Conservation (phyloP, 2,329 filamentous ascomycete genomes). For the Ophiocordyceps camponoti-saundersi region DNA sequence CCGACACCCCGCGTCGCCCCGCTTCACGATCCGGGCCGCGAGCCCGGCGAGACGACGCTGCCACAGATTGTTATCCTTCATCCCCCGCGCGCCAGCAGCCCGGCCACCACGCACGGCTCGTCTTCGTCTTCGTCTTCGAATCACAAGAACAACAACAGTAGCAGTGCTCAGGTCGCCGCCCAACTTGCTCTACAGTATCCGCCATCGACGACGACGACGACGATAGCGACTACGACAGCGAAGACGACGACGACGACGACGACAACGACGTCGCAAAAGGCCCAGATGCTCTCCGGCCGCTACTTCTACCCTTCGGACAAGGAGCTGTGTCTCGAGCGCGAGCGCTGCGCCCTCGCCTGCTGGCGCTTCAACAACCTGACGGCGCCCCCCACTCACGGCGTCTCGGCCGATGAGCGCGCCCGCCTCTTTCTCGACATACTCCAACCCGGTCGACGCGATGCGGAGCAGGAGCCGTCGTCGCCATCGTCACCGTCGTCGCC, state of each 20-base stretch:
- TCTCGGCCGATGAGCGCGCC: slow-evolving; percentile 50
- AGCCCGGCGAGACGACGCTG: slow-evolving; percentile 31
- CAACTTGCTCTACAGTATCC: slow-evolving; percentile 40
- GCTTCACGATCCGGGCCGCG: slow-evolving; percentile 39
- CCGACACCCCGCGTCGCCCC: slow-evolving; percentile 34
- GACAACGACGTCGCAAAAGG: slow-evolving; percentile 50
- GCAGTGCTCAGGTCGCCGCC: slow-evolving; percentile 37
- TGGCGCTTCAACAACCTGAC: slow-evolving; percentile 71
- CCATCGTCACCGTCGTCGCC: slow-evolving; percentile 36
- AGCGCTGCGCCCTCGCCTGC: slow-evolving; percentile 64
- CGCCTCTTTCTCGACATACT: slow-evolving; percentile 58
- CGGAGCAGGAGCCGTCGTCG: slow-evolving; percentile 14
- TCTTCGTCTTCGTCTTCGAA: slow-evolving; percentile 12
- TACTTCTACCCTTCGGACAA: slow-evolving; percentile 67
- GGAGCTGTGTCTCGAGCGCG: slow-evolving; percentile 67
- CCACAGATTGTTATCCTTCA: slow-evolving; percentile 42
- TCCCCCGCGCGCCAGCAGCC: slow-evolving; percentile 31
- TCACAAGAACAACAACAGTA: slow-evolving; percentile 6
- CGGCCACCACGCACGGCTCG: slow-evolving; percentile 12
- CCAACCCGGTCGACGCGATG: slow-evolving; percentile 33
- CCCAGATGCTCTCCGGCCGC: slow-evolving; percentile 72
- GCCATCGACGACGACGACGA: slow-evolving; percentile 30
- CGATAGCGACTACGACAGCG: slow-evolving; percentile 38
- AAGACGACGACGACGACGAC: slow-evolving; percentile 33
- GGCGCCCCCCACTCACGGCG: slow-evolving; percentile 54